Evolutionary conservation across 345 rosid species (phyloP).

Genomic region (Salix brachista): DNA sequence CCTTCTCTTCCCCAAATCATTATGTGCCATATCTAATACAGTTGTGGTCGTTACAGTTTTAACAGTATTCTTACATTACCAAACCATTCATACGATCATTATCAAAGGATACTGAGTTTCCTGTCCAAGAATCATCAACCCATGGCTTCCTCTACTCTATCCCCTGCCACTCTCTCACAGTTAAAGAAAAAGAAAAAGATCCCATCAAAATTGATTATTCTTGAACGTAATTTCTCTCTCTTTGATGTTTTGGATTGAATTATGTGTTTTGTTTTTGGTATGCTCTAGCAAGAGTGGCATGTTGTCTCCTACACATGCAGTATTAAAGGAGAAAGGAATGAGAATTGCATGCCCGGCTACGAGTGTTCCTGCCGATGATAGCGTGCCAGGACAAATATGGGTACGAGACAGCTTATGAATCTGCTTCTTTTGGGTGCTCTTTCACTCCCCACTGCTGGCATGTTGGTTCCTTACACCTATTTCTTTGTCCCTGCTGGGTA

Average conservation of each 20-base stretch:
- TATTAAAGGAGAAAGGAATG: slow-evolving; percentile 41
- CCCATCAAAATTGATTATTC: background rate
- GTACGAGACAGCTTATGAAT: slow-evolving; percentile 77
- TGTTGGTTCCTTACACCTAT: slow-evolving; percentile 72
- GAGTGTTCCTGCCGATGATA: slow-evolving; percentile 70
- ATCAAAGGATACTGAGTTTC: background rate
- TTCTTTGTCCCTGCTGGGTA: slow-evolving; percentile 88
- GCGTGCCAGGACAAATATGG: slow-evolving; percentile 74
- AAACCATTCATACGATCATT: slow-evolving; percentile 18
- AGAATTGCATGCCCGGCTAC: slow-evolving; percentile 69
- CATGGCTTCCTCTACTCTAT: slow-evolving; percentile 68
- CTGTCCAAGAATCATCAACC: slow-evolving; percentile 6
- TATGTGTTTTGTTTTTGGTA: background rate
- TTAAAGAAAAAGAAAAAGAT: slow-evolving; percentile 17
- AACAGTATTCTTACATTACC: background rate
- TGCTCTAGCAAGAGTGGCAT: slow-evolving; percentile 60
- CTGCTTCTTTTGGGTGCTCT: slow-evolving; percentile 78
- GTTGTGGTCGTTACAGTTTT: slow-evolving; percentile 32
- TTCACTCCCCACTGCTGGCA: slow-evolving; percentile 72
- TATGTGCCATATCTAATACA: slow-evolving; percentile 43
- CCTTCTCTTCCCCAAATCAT: no score
- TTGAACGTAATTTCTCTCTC: background rate
- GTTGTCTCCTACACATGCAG: slow-evolving; percentile 49
- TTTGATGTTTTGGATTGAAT: background rate
- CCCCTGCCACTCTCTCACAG: slow-evolving; percentile 66